These are phyloP conservation scores for Paecilomyces sp. DNA, from an alignment of 2,329 filamentous ascomycete genomes.

Conservation along the genomic window DNA sequence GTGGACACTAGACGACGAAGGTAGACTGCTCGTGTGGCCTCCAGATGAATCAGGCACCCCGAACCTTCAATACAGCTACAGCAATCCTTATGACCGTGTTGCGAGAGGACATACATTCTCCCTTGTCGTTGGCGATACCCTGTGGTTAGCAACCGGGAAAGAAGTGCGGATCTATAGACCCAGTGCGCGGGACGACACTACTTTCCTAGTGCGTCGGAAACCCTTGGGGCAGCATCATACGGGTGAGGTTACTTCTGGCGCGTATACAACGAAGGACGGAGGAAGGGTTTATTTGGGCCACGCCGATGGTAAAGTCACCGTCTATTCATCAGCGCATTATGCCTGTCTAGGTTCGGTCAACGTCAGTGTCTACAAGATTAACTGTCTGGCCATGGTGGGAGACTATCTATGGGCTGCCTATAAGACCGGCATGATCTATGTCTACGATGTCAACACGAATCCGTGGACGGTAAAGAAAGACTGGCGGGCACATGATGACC, in stretches of 20 bases:
- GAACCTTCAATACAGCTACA: slow-evolving; percentile 65
- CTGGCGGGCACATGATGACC: slow-evolving; percentile 83
- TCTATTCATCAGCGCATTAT: slow-evolving; percentile 77
- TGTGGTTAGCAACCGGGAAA: slow-evolving; percentile 86
- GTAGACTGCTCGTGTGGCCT: slow-evolving; percentile 79
- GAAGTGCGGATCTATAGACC: slow-evolving; percentile 80
- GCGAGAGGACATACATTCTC: slow-evolving; percentile 81
- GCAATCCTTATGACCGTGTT: slow-evolving; percentile 61
- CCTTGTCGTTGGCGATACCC: slow-evolving; percentile 71
- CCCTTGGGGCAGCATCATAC: slow-evolving; percentile 65
- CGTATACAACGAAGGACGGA: slow-evolving; percentile 65
- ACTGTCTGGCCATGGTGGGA: slow-evolving; percentile 72
- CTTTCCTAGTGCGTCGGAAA: slow-evolving; percentile 68
- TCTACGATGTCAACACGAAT: slow-evolving; percentile 76
- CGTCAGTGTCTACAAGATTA: slow-evolving; percentile 93
- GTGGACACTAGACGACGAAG: slow-evolving; percentile 89
- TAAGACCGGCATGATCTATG: slow-evolving; percentile 87
- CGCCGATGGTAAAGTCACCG: slow-evolving; percentile 83
- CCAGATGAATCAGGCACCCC: slow-evolving; percentile 68
- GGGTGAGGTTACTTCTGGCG: slow-evolving; percentile 81
- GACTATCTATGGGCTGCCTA: slow-evolving; percentile 86
- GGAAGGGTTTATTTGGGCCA: slow-evolving; percentile 86
- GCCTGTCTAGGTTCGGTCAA: slow-evolving; percentile 72
- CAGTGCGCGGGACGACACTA: slow-evolving; percentile 56
- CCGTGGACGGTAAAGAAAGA: slow-evolving; percentile 92